These are phyloP conservation scores for Meira nashicola DNA, from an alignment of 1,284 basidiomycete genomes.

Conservation along the genomic window DNA sequence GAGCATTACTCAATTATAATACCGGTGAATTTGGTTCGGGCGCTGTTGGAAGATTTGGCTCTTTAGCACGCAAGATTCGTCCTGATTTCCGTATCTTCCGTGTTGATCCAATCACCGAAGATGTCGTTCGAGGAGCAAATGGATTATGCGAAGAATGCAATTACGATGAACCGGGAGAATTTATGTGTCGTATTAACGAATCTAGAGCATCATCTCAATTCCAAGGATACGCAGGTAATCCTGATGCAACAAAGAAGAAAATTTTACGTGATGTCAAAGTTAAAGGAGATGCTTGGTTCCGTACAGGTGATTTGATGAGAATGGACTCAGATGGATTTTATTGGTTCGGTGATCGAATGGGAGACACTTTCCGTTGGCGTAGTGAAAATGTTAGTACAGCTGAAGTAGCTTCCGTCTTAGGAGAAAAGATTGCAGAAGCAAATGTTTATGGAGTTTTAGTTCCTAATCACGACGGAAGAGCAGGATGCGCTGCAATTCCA, in stretches of 20 bases:
- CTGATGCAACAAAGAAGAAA: constrained; percentile 51
- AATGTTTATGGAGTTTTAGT: constrained; percentile 54
- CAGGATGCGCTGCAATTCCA: constrained; percentile 53
- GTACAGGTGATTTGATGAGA: constrained; percentile 49
- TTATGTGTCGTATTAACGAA: constrained; percentile 44
- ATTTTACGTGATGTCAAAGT: constrained; percentile 47
- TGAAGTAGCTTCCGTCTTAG: constrained; percentile 47
- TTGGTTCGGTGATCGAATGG: constrained; percentile 51
- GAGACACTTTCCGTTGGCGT: constrained; percentile 52
- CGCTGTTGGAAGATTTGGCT: constrained; percentile 48
- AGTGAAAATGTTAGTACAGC: constrained; percentile 51
- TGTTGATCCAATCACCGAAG: constrained; percentile 53
- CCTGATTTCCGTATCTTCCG: constrained; percentile 46
- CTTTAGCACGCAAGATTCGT: constrained; percentile 25
- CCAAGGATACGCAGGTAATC: constrained; percentile 46
- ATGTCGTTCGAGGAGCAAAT: constrained; percentile 45
- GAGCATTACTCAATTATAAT: constrained; percentile 50
- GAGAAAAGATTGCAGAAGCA: constrained; percentile 46
- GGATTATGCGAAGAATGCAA: constrained; percentile 47
- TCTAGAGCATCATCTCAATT: constrained; percentile 28
- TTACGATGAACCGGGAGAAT: constrained; percentile 47
- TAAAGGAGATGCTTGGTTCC: constrained; percentile 51
- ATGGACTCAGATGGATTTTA: constrained; percentile 44
- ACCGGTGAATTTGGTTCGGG: constrained; percentile 50
- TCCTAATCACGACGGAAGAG: constrained; percentile 51